phyloP scores from a whole-genome alignment of 495 filamentous ascomycete species.

The Viridothelium virens region DNA sequence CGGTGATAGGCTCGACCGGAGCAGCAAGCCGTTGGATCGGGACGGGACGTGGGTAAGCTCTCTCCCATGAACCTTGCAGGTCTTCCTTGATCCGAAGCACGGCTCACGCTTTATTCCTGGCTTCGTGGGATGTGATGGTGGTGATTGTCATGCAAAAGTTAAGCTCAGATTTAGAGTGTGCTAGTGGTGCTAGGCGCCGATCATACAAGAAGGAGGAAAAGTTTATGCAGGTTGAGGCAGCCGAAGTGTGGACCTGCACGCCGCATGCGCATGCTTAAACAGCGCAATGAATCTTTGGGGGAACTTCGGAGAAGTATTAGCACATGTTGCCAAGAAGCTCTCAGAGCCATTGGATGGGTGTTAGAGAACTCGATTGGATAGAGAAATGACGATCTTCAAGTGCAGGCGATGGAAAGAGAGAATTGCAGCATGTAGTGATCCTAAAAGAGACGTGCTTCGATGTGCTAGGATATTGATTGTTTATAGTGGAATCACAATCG shows the following conservation, averaged over 20 bases:
- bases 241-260: background rate
- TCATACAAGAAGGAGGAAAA: background rate
- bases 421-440: background rate
- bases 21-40: background rate
- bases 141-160: background rate
- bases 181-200: background rate
- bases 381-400: background rate
- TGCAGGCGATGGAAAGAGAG: background rate
- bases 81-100: background rate
- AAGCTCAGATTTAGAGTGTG: constrained; percentile 11
- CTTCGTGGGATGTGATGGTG: background rate
- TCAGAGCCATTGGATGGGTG: too few relatives aligned
- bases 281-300: background rate
- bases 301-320: too few relatives aligned
- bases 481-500: too few relatives aligned
- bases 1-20: background rate
- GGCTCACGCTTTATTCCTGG: background rate
- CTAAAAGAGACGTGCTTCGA: background rate
- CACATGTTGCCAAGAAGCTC: too few relatives aligned
- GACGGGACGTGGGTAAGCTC: background rate
- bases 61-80: background rate
- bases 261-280: background rate
- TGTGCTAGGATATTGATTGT: too few relatives aligned
- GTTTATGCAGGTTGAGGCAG: background rate
- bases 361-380: too few relatives aligned